A percentile compares a stretch with the other conserved stretches of the same genome.
These are phyloP conservation scores for Leccinum boreale DNA, from an alignment of 768 basidiomycete species.

Conservation along the genomic window DNA sequence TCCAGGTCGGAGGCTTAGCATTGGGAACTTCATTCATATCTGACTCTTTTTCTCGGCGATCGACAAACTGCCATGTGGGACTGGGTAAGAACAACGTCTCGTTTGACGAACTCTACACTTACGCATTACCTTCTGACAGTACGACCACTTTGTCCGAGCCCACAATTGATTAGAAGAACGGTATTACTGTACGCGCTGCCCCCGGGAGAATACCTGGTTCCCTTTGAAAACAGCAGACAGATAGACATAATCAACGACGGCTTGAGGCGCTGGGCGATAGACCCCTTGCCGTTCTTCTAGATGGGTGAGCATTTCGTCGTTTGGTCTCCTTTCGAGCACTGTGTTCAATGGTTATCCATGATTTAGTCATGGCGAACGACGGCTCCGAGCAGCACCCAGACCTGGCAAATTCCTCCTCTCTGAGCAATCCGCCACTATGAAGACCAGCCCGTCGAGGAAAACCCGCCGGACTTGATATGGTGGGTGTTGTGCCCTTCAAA, in stretches of 20 bases:
- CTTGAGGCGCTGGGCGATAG: conserved; percentile 8
- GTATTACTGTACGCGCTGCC: not conserved
- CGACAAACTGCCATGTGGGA: not conserved
- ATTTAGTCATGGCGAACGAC: conserved; percentile 2
- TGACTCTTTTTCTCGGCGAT: too few relatives aligned
- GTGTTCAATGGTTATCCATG: not conserved
- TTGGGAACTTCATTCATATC: too few relatives aligned
- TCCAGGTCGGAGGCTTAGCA: not conserved
- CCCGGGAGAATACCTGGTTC: not conserved
- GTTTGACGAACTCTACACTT: too few relatives aligned
- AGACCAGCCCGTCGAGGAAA: conserved; percentile 6
- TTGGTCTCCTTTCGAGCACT: not conserved
- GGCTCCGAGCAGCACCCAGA: not conserved
- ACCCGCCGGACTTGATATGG: conserved; percentile 17
- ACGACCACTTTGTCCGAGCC: too few relatives aligned
- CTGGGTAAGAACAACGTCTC: conserved; percentile 20
- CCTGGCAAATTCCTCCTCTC: conserved; percentile 9
- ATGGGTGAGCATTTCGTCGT: conserved; percentile 13
- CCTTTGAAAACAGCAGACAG: conserved; percentile 2
- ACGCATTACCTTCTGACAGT: too few relatives aligned
- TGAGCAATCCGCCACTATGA: not conserved
- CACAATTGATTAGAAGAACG: too few relatives aligned
- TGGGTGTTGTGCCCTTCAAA: conserved; percentile 6
- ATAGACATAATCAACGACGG: not conserved
- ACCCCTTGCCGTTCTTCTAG: not conserved